A percentile compares a stretch with the other conserved stretches of the same genome.
Evolutionary conservation across 139 green algal genomes (phyloP).

Genomic region (Pseudopediastrum boryanum): DNA sequence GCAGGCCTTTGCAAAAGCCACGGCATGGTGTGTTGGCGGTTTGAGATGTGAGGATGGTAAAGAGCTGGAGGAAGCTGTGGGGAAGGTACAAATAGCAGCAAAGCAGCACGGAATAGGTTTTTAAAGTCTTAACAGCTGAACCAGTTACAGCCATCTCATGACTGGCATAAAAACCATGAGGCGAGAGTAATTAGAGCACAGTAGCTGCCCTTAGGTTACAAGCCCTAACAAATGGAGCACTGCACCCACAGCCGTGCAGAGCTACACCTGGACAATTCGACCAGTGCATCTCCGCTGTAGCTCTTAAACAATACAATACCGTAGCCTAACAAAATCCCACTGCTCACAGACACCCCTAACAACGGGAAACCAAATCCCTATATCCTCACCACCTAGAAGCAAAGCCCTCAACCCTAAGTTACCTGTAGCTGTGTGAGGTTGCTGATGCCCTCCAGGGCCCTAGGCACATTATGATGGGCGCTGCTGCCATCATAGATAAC

Average conservation of each 20-base stretch:
- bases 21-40: no score
- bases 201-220: no score
- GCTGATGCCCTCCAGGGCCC: constrained; percentile 15
- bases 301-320: not conserved
- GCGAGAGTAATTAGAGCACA: no score
- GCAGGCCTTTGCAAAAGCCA: not conserved
- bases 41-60: no score
- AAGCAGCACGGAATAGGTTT: no score
- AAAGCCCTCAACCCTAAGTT: no score
- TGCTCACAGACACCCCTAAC: not conserved
- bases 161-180: no score
- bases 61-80: no score
- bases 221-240: no score
- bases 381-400: not conserved
- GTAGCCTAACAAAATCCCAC: not conserved
- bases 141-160: no score
- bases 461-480: constrained; percentile 17
- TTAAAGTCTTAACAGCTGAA: no score
- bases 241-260: not conserved
- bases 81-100: no score
- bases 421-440: constrained; percentile 22
- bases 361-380: not conserved
- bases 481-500: constrained; percentile 32
- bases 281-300: not conserved
- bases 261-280: not conserved